These are phyloP conservation scores for Yamadazyma mexicana DNA, from an alignment of 1,139 yeast genomes.

Conservation along the genomic window DNA sequence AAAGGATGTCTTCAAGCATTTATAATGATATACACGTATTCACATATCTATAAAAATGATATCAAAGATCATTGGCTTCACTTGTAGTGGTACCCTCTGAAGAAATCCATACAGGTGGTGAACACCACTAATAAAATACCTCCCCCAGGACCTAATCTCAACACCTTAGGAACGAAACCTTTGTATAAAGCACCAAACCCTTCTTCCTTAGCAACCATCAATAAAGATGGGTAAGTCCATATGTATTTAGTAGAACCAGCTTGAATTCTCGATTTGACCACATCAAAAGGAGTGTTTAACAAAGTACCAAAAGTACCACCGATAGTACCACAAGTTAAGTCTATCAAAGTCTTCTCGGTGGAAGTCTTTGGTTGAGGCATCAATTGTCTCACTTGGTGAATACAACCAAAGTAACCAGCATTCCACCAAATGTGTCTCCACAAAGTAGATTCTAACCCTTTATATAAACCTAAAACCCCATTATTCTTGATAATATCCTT, in stretches of 20 bases:
- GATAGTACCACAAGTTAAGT: slow-evolving; percentile 86
- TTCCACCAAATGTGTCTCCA: slow-evolving; percentile 98
- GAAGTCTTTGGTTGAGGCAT: slow-evolving; percentile 75
- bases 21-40: not conserved
- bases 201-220: slow-evolving; percentile 81
- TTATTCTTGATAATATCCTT: slow-evolving; percentile 67
- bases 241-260: slow-evolving; percentile 83
- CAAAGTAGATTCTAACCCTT: slow-evolving; percentile 93
- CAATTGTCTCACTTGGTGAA: slow-evolving; percentile 77
- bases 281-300: slow-evolving; percentile 95
- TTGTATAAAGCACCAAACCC: slow-evolving; percentile 86
- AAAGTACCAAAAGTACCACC: slow-evolving; percentile 97
- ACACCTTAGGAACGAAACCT: slow-evolving; percentile 95
- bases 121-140: slow-evolving; percentile 95
- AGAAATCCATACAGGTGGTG: slow-evolving; percentile 92
- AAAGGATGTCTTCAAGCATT: slow-evolving; percentile 7
- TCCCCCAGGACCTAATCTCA: slow-evolving; percentile 98
- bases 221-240: slow-evolving; percentile 87
- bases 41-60: not conserved
- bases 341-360: slow-evolving; percentile 78
- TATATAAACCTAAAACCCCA: slow-evolving; percentile 84
- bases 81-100: slow-evolving; percentile 59
- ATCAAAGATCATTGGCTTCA: slow-evolving; percentile 2
- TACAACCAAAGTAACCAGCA: slow-evolving; percentile 96
- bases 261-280: slow-evolving; percentile 95